These are phyloP conservation scores for Ochetophila trinervis DNA, from an alignment of 306 rosid species.

Conservation along the genomic window DNA sequence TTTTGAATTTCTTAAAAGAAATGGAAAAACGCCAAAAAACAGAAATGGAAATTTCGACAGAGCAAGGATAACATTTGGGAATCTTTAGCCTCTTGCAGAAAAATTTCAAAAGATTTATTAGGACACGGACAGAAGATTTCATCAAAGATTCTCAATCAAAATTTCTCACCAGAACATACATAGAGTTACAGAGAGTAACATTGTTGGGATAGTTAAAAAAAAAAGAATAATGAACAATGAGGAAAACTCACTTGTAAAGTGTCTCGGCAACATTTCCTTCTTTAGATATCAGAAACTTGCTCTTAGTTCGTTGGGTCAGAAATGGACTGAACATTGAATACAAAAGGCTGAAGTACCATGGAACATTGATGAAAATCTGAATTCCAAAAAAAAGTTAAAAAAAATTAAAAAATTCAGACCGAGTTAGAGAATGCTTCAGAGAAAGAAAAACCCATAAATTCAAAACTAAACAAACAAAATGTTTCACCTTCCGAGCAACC, in stretches of 20 bases:
- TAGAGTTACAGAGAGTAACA: neutral
- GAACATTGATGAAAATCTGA: constrained; percentile 94
- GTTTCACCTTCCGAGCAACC: constrained; percentile 82
- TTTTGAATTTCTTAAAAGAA: neutral
- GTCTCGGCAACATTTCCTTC: constrained; percentile 96
- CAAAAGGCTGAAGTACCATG: constrained; percentile 93
- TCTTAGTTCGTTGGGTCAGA: constrained; percentile 88
- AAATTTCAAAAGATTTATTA: neutral
- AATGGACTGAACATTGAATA: constrained; percentile 93
- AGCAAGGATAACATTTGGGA: neutral
- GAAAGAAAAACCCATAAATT: neutral
- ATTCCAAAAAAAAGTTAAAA: constrained; percentile 1
- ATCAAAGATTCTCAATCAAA: constrained; percentile 19
- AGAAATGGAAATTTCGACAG: constrained; percentile 5
- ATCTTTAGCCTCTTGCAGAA: neutral
- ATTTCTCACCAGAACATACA: neutral
- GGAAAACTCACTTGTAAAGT: constrained; percentile 67
- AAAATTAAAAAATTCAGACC: neutral
- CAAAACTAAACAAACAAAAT: neutral
- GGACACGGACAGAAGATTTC: neutral
- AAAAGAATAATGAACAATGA: neutral
- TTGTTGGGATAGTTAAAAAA: too few relatives aligned
- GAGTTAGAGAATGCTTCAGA: neutral
- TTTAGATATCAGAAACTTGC: constrained; percentile 92
- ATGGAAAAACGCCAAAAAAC: constrained; percentile 7